Evolutionary conservation across 805 yeast species (phyloP), one percentile per base, ranked within the genome.

Genomic region (Wickerhamiella kazuoi): DNA sequence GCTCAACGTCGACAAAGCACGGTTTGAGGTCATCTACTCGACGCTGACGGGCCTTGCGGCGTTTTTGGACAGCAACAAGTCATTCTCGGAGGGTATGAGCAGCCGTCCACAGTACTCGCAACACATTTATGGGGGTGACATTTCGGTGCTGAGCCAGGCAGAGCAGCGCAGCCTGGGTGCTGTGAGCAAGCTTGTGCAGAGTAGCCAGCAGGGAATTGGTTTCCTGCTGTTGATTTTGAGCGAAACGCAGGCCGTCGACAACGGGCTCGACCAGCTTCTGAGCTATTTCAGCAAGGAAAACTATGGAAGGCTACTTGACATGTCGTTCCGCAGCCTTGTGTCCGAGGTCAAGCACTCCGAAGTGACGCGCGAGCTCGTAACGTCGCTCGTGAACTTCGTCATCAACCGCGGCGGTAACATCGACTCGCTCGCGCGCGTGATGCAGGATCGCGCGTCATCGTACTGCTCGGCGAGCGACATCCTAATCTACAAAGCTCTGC

Each of bases 401-500:
- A 84, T 90, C 41, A 68, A 81, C 30, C 74, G 80, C 46, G 97
- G 98, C n/a, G 87, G 82, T 3, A 79, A 94, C 0, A 87, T 90
- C 34, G 97, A 87, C 54, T 66, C 78, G 41, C 81, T 87, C 38
- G 93, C 96, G 1, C 74, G 76, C 28, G 74, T 86, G 1, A 63
- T 90, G 38, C 94, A 90, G 58, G 93, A 82, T 40, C 76, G 87
- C 43, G 90, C 98, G 64, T 93, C 94, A 1, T 75, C 94, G 0
- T 90, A 84, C 59, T 90, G 97, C 53, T 82, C 96, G 0, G 74
- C 93, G 14, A 82, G 79, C 47, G 98, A 90, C 58, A 95, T 90
- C 21, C 68, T 84, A 43, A 81, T 90, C 13, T 90, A 86, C 65
- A 79, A 87, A 57, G 97, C 96, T 0, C 75, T 84, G 49, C 98